Base-by-base conservation (phyloP, 768 basidiomycete species). In the Lentinula sp. region DNA sequence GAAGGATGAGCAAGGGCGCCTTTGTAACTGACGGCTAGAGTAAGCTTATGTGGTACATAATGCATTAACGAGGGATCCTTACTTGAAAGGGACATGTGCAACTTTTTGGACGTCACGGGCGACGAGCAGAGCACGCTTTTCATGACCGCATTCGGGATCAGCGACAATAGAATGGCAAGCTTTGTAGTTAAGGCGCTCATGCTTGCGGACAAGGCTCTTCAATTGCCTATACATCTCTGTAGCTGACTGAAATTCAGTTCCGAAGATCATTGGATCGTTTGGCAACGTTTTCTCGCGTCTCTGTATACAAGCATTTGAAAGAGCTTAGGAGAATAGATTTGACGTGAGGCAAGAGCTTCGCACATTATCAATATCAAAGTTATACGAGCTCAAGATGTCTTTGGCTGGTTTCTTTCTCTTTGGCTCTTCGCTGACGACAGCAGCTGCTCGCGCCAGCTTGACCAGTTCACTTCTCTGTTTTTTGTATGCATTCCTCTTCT, bases 141-240 rank as follows among this genome's bases (percentile, higher is more conserved):
- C n/a, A 39, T 34, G 13, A 15, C 34, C 18, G 16, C n/a, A 46
- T 11, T 43, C 43, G 9, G 57, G 57, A 59, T 59, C 57, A 23
- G 57, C 45, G 32, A 59, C 57, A 18, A 59, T 49, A 39, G 57
- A 59, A 32, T 59, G 46, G 21, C 57, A 59, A 7, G 39, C 42
- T 40, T 43, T 13, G 52, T 21, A 42, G 43, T 60, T 34, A 32
- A 53, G 31, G 15, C 39, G 32, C n/a, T 15, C 13, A 43, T 57
- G 28, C 34, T 32, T 48, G 31, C 40, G 40, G 16, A 34, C 8
- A 9, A 48, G 39, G 18, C 46, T 54, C 34, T 54, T 61, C 45
- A 53, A 8, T 5, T 18, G 21, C 18, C 46, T 32, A 45, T 48
- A 49, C 42, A 61, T 32, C 15, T 61, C 43, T 18, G 28, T 32